A percentile compares a stretch with the other conserved stretches of the same genome.
Evolutionary conservation across 805 yeast genomes (phyloP).

Genomic region (Metschnikowia lochheadii): DNA sequence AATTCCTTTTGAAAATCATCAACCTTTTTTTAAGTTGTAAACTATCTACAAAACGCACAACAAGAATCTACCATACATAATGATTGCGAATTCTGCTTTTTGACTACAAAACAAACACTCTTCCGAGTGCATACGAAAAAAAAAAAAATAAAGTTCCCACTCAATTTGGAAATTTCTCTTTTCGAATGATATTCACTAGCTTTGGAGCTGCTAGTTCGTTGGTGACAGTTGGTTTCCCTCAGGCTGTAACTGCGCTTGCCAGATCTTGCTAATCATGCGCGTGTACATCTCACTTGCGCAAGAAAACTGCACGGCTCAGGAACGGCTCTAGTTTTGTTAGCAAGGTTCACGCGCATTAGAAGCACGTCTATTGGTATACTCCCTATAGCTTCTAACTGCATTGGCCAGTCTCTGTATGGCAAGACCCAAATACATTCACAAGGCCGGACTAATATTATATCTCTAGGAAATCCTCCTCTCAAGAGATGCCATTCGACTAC

Average conservation of each 20-base stretch:
- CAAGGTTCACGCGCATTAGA: neutral
- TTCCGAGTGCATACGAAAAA: too few species aligned
- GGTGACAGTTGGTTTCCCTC: neutral
- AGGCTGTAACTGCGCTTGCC: neutral
- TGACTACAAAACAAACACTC: too few species aligned
- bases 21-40: too few species aligned
- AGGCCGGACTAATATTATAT: neutral
- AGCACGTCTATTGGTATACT: too few species aligned
- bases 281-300: neutral
- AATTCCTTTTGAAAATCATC: too few species aligned
- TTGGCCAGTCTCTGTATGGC: neutral
- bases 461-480: neutral
- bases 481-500: slow-evolving; percentile 9
- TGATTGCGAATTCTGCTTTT: too few species aligned
- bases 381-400: neutral
- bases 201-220: neutral
- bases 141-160: too few species aligned
- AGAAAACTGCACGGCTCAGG: slow-evolving; percentile 1
- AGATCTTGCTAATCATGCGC: neutral
- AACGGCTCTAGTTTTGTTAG: neutral
- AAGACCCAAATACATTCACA: neutral
- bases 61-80: too few species aligned
- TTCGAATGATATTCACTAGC: too few species aligned
- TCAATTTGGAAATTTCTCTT: too few species aligned
- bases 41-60: too few species aligned